A percentile compares a stretch with the other conserved stretches of the same genome.
phyloP scores from a whole-genome alignment of 495 filamentous ascomycete species.

The Chaetomium cochliodes region DNA sequence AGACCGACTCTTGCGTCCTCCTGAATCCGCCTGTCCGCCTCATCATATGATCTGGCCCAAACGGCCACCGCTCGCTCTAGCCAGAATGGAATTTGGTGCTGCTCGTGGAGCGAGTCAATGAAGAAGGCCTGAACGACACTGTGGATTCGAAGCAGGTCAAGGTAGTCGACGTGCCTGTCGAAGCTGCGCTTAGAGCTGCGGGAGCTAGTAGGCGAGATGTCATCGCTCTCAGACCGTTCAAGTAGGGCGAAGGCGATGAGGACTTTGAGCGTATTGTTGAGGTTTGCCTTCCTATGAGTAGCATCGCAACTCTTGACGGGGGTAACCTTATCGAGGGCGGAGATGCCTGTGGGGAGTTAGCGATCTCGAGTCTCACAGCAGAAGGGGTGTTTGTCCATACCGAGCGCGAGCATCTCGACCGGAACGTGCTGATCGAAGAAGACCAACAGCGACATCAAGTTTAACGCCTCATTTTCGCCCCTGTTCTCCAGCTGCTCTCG shows the following conservation, averaged over 20 bases:
- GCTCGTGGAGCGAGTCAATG: constrained; percentile 62
- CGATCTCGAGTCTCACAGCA: not conserved
- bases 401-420: constrained; percentile 69
- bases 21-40: constrained; percentile 58
- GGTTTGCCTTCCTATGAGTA: constrained; percentile 39
- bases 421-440: constrained; percentile 76
- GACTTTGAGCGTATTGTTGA: constrained; percentile 66
- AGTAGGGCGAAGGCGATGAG: constrained; percentile 71
- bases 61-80: constrained; percentile 59
- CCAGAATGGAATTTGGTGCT: constrained; percentile 61
- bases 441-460: constrained; percentile 69
- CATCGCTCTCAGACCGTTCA: constrained; percentile 59
- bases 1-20: constrained; percentile 56
- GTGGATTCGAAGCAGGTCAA: constrained; percentile 74
- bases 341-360: constrained; percentile 37
- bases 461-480: constrained; percentile 61
- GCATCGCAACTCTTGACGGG: constrained; percentile 59
- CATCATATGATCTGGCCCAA: constrained; percentile 62
- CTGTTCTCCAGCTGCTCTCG: constrained; percentile 65
- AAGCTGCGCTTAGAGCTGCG: constrained; percentile 50
- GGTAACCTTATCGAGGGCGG: constrained; percentile 54
- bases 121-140: constrained; percentile 79
- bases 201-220: constrained; percentile 41
- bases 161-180: constrained; percentile 53
- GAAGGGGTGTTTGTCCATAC: constrained; percentile 33